Base-by-base conservation (phyloP, 177 flowering plant species). In the Vitis hybrid region DNA sequence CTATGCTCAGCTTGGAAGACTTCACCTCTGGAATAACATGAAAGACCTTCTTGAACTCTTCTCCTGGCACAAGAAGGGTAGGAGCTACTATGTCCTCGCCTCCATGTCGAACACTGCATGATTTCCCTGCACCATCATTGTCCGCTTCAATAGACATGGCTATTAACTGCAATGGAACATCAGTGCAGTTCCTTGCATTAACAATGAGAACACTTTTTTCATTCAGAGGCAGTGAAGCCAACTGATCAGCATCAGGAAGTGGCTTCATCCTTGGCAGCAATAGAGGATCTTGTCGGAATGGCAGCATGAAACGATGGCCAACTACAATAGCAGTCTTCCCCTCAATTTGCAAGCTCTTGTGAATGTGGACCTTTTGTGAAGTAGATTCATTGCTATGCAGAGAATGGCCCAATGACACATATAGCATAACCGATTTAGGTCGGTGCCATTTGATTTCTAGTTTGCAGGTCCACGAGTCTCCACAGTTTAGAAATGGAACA, bases 291-390 rank as follows among this genome's bases (percentile, higher is more conserved):
- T 80, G 77, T 24, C 94, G 83, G 65, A 87, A 96, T 24, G 98
- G 97, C 64, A 85, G 74, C 92, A 88, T 76, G 68, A 80, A 83
- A 0, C 60, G 83, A 71, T 96, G 97, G 85, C 79, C 78, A 15
- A 96, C 78, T 6, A 71, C n/a, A 40, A 96, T 61, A 51, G 97
- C 87, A 65, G 72, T 83, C 77, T 84, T 85, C 55, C 99, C 99
- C 81, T 96, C 98, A 70, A 94, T 91, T 79, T 93, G 91, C 83
- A 93, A 79, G 86, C 91, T 96, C 82, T 82, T 92, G 76, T 96
- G 99, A 21, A 94, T 85, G 74, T 96, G 83, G 64, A 89, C 79
- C 75, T 88, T 93, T 54, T 85, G 94, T 19, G 85, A 72, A 64
- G 65, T 75, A 58, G 82, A 65, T 62, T 89, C 99, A 78, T 75